phyloP scores from a whole-genome alignment of 1,139 yeast species.

The Lodderomyces oxycetoniae region DNA sequence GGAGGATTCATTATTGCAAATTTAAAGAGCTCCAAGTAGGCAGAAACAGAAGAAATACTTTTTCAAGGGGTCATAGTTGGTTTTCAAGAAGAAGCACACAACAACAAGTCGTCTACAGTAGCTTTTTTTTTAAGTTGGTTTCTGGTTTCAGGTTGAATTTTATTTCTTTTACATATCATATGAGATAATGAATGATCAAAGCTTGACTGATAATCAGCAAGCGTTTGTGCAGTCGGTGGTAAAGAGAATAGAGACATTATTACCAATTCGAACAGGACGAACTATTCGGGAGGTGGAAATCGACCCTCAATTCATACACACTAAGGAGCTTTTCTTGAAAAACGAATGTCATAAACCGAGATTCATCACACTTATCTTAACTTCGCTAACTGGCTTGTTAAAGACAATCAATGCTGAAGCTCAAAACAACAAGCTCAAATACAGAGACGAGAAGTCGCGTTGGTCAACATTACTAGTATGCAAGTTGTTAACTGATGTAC shows the following conservation, averaged over 20 bases:
- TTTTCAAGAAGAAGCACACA: no score
- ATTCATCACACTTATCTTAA: constrained; percentile 15
- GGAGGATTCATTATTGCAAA: no score
- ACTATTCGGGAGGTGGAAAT: constrained; percentile 42
- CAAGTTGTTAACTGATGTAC: constrained; percentile 28
- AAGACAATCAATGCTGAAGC: constrained; percentile 29
- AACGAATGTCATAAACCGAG: constrained; percentile 16
- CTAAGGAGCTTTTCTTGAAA: constrained; percentile 28
- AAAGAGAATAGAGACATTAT: constrained; percentile 30
- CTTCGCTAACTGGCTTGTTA: constrained; percentile 15
- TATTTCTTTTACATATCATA: no score
- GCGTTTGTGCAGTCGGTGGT: constrained; percentile 14
- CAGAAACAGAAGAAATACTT: no score
- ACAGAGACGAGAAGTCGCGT: constrained; percentile 31
- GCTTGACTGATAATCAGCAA: constrained; percentile 2
- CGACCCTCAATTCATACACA: constrained; percentile 35
- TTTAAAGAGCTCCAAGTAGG: no score
- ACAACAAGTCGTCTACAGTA: no score
- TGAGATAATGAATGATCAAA: constrained; percentile 3
- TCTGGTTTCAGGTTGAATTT: no score
- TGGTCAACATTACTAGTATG: constrained; percentile 32
- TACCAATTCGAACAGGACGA: constrained; percentile 40
- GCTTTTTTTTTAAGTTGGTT: no score
- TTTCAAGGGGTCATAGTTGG: no score
- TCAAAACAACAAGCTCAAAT: constrained; percentile 22